phyloP scores from a whole-genome alignment of 1,139 yeast genomes.

The Candida pseudoviswanathii region DNA sequence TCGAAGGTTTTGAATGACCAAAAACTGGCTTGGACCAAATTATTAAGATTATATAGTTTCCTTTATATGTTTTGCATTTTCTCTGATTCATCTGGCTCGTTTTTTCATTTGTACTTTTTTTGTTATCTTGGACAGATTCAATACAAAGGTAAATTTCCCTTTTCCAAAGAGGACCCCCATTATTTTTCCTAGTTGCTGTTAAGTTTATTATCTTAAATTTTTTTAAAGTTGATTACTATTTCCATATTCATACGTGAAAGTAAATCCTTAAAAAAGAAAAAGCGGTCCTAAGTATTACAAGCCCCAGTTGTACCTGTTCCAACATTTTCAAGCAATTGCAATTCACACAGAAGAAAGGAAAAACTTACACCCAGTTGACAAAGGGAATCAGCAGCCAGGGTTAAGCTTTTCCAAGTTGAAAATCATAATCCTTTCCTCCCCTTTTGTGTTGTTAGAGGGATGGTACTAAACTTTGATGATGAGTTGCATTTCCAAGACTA shows the following conservation, averaged over 20 bases:
- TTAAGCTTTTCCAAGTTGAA: neutral
- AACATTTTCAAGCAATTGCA: neutral
- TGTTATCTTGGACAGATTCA: conserved; percentile 8
- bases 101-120: conserved; percentile 1
- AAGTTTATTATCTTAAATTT: neutral
- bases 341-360: neutral
- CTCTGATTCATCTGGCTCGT: neutral
- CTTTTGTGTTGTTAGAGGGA: conserved; percentile 1
- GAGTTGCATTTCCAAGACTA: conserved; percentile 7
- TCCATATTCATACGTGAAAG: neutral
- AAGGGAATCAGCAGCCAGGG: neutral
- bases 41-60: neutral
- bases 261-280: neutral
- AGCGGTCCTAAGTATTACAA: neutral
- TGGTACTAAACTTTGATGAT: conserved; percentile 6
- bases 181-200: neutral
- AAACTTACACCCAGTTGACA: neutral
- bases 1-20: neutral
- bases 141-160: conserved; percentile 4
- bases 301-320: neutral
- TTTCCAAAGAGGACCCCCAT: neutral
- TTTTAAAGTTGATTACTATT: neutral
- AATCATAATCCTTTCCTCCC: neutral
- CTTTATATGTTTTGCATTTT: conserved; percentile 1
- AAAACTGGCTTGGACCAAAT: neutral